Evolutionary conservation across 1,284 basidiomycete genomes (phyloP), one percentile per base, ranked within the genome.

Genomic region (Naganishia cerealis): DNA sequence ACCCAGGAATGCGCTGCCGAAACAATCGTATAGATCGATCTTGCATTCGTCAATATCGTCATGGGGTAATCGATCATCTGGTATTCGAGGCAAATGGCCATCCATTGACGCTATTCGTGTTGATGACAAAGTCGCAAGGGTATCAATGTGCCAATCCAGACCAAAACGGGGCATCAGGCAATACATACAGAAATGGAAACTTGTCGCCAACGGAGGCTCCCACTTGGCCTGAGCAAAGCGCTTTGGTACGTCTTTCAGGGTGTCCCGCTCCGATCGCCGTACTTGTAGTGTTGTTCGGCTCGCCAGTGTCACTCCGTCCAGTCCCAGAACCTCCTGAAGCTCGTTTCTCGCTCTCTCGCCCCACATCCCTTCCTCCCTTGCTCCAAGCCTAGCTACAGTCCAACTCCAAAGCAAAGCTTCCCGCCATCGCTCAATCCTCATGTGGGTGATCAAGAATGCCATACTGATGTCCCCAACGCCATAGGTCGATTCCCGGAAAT

Each of bases 361-460:
- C 78, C 78, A 79, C 0, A 56, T 26, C 8, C 73, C 76, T 18
- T 70, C 36, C 6, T 57, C 21, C 12, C 33, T 12, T 6, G 24
- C 12, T 18, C 67, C 78, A 9, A 79, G 68, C 40, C 77, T 76
- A 21, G 76, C 77, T 0, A 80, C 79, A 13, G 72, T 50, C 65
- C 73, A 80, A 1, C 76, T 76, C 79, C 79, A 80, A 10, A 80
- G 70, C n/a, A 80, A 62, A 9, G 76, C 79, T 69, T 79, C 78
- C 53, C 79, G 72, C 79, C 79, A 80, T 3, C 79, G 72, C 57
- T 80, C 79, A 4, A 79, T 75, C 29, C 77, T 70, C 21, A 78
- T 65, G 15, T 74, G 72, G 0, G 74, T 75, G 39, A 75, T 53
- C 29, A 80, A 68, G 76, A 78, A 80, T 66, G 76, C 76, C 67